Percentiles rank a stretch among this genome's conserved stretches.
Conservation (phyloP, 106 monocot genomes). For the Amphibolis antarctica region DNA sequence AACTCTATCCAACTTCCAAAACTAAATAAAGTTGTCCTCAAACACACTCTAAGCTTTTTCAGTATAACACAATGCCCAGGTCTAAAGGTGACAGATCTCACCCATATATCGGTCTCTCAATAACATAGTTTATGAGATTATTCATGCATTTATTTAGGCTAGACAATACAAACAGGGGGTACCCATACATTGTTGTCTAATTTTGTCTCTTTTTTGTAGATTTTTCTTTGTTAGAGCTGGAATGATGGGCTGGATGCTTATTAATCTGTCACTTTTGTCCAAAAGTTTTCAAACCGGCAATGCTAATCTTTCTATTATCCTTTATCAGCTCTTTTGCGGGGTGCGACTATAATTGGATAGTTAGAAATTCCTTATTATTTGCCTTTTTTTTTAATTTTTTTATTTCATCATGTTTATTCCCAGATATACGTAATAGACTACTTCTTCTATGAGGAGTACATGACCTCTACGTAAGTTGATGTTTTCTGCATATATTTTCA, state of each 20-base stretch:
- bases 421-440: conserved; percentile 84
- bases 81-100: no score
- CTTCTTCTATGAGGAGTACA: conserved; percentile 86
- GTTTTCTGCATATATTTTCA: neutral
- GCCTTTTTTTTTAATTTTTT: neutral
- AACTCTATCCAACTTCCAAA: no score
- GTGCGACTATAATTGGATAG: conserved; percentile 21
- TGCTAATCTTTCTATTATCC: conserved; percentile 58
- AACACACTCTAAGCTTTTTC: no score
- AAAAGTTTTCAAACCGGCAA: conserved; percentile 59
- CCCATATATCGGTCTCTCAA: no score
- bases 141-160: no score
- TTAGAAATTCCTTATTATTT: neutral
- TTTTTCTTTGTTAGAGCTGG: conserved; percentile 98
- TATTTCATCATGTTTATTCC: conserved; percentile 9
- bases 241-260: conserved; percentile 98
- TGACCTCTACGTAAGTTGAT: conserved; percentile 95
- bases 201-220: conserved; percentile 25
- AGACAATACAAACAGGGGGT: neutral
- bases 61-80: no score
- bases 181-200: neutral
- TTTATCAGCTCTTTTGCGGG: conserved; percentile 85
- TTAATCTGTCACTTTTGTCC: conserved; percentile 75
- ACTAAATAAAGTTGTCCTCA: no score
- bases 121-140: no score